Percentiles rank a stretch among this genome's conserved stretches.
Evolutionary conservation across 345 rosid species (phyloP).

Genomic region (Nephelium lappaceum): DNA sequence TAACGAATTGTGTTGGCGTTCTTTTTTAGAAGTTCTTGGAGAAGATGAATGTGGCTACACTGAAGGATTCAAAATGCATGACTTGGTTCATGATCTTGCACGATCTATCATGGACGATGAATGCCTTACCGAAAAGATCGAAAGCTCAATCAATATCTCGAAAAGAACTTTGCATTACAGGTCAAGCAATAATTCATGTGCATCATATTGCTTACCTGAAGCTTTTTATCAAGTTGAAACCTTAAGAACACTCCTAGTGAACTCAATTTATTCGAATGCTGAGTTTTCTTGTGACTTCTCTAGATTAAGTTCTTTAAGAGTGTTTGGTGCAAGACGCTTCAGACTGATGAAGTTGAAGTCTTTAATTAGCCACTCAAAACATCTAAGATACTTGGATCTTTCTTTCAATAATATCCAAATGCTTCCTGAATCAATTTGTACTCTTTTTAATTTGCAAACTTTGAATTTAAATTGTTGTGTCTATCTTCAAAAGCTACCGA

Average conservation of each 20-base stretch:
- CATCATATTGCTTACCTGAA: neutral
- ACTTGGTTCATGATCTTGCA: neutral
- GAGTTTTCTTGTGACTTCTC: neutral
- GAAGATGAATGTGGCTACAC: neutral
- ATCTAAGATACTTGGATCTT: neutral
- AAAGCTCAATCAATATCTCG: neutral
- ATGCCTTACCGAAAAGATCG: neutral
- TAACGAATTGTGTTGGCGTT: neutral
- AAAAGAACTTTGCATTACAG: neutral
- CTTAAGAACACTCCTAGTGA: neutral
- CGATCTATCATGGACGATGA: neutral
- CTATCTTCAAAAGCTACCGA: neutral
- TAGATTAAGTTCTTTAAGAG: neutral
- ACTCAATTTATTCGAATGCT: accelerated
- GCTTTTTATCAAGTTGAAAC: neutral
- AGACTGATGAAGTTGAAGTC: neutral
- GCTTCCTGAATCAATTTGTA: neutral
- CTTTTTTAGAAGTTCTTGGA: neutral
- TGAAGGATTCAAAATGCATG: neutral
- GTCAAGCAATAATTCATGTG: accelerated
- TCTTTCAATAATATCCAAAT: neutral
- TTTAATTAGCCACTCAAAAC: neutral
- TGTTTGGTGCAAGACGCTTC: neutral
- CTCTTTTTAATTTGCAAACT: neutral
- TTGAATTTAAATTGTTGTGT: neutral